Evolutionary conservation across 2,329 filamentous ascomycete genomes (phyloP).

Genomic region (Verticillium albo-atrum): DNA sequence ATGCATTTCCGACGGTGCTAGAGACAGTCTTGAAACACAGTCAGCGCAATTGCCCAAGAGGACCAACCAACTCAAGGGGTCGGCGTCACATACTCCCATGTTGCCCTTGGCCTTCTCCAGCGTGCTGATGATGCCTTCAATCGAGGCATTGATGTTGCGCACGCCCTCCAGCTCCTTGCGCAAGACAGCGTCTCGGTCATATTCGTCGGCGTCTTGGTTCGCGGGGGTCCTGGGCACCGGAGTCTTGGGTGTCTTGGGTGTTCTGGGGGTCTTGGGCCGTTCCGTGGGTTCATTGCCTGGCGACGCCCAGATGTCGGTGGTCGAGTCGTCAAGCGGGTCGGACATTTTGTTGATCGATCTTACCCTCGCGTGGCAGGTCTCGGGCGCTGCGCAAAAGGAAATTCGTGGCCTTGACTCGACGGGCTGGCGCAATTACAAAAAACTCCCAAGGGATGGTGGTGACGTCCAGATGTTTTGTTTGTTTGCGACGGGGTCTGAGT

Average conservation of each 20-base stretch:
- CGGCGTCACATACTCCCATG: slow-evolving; percentile 58
- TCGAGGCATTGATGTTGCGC: slow-evolving; percentile 79
- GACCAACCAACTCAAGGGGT: too few relatives aligned
- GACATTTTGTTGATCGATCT: slow-evolving; percentile 34
- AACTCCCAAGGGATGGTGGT: not conserved
- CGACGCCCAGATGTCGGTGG: slow-evolving; percentile 44
- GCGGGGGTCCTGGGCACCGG: slow-evolving; percentile 40
- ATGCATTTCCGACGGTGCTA: slow-evolving; percentile 80
- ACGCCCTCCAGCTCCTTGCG: slow-evolving; percentile 78
- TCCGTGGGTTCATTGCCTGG: slow-evolving; percentile 28
- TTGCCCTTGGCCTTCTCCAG: slow-evolving; percentile 69
- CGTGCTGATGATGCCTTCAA: slow-evolving; percentile 72
- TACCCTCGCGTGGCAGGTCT: not conserved
- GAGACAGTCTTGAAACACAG: slow-evolving; percentile 64
- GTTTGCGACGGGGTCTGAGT: slow-evolving; percentile 2
- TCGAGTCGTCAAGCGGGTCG: slow-evolving; percentile 39
- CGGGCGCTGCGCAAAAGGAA: slow-evolving; percentile 1
- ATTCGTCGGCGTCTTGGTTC: slow-evolving; percentile 27
- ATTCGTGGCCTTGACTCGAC: not conserved
- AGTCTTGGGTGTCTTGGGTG: slow-evolving; percentile 42
- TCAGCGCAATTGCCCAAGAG: slow-evolving; percentile 2
- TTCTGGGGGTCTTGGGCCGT: slow-evolving; percentile 41
- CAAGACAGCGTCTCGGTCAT: slow-evolving; percentile 70
- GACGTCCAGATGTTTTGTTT: slow-evolving; percentile 6
- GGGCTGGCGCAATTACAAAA: not conserved